Evolutionary conservation across 116 monocot species (phyloP).

Genomic region (Dioscorea cayenensis): DNA sequence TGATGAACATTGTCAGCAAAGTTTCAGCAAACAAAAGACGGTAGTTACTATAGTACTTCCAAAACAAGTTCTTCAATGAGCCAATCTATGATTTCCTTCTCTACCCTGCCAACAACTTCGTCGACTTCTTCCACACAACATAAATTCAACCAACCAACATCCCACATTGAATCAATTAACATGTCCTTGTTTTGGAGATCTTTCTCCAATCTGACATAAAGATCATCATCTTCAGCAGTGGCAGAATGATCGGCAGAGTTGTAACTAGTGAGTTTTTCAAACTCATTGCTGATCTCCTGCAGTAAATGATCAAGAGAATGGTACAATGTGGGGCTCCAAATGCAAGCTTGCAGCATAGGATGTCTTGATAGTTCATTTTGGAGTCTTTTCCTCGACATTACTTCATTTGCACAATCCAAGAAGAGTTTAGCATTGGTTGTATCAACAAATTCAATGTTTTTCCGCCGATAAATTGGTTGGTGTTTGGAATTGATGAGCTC

Average conservation of each 20-base stretch:
- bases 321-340: neutral
- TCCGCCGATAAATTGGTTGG: slow-evolving; percentile 3
- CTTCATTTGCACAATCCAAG: slow-evolving; percentile 39
- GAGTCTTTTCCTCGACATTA: slow-evolving; percentile 26
- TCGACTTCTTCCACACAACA: slow-evolving; percentile 39
- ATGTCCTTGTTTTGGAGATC: slow-evolving; percentile 43
- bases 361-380: slow-evolving; percentile 13
- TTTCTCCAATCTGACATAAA: slow-evolving; percentile 45
- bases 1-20: too few species aligned
- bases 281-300: slow-evolving; percentile 25
- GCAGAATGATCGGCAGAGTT: neutral
- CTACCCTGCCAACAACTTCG: slow-evolving; percentile 28
- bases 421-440: slow-evolving; percentile 18
- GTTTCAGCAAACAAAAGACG: too few species aligned
- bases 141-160: slow-evolving; percentile 45
- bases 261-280: slow-evolving; percentile 24
- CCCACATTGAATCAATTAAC: slow-evolving; percentile 39
- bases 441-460: neutral
- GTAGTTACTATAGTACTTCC: slow-evolving; percentile 3
- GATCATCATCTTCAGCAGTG: slow-evolving; percentile 10
- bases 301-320: slow-evolving; percentile 23
- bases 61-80: slow-evolving; percentile 36
- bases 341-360: slow-evolving; percentile 1
- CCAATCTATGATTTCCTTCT: slow-evolving; percentile 20
- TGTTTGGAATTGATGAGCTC: slow-evolving; percentile 6